Conservation (phyloP, 106 monocot genomes). For the Apostasia shenzhenica region DNA sequence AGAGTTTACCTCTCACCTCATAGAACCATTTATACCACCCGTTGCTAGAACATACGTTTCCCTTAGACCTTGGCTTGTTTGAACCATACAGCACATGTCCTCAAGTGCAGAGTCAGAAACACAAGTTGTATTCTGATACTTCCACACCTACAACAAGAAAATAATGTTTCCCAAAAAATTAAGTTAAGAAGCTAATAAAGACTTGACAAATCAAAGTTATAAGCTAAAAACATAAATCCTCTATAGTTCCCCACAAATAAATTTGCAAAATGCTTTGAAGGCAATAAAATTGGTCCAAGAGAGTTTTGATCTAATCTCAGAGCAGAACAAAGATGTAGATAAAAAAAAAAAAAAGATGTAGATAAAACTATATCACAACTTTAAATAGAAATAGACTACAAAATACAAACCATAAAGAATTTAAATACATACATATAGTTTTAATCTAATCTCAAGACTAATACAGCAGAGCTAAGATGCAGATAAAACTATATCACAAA, state of each 20-base stretch:
- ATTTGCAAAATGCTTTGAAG: background rate
- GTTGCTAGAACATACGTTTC: slow-evolving; percentile 26
- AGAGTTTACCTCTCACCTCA: slow-evolving; percentile 36
- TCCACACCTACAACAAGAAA: slow-evolving; percentile 51
- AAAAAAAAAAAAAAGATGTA: too few species aligned
- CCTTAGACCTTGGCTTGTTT: slow-evolving; percentile 52
- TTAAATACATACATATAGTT: too few species aligned
- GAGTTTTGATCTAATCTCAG: too few species aligned
- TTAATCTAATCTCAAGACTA: too few species aligned
- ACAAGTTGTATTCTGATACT: slow-evolving; percentile 20
- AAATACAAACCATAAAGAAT: too few species aligned
- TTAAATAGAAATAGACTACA: too few species aligned
- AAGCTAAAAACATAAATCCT: background rate
- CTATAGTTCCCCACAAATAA: background rate
- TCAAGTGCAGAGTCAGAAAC: slow-evolving; percentile 54
- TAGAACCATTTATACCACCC: slow-evolving; percentile 33
- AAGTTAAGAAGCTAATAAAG: background rate
- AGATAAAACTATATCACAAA: too few species aligned
- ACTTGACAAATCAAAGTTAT: background rate
- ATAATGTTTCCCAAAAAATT: background rate
- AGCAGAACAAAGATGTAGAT: too few species aligned
- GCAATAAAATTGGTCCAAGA: too few species aligned
- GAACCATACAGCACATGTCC: slow-evolving; percentile 34
- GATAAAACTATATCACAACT: too few species aligned
- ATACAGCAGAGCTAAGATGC: too few species aligned